These are phyloP conservation scores for Bodo saltans DNA, from an alignment of 78 protist species.

Conservation along the genomic window DNA sequence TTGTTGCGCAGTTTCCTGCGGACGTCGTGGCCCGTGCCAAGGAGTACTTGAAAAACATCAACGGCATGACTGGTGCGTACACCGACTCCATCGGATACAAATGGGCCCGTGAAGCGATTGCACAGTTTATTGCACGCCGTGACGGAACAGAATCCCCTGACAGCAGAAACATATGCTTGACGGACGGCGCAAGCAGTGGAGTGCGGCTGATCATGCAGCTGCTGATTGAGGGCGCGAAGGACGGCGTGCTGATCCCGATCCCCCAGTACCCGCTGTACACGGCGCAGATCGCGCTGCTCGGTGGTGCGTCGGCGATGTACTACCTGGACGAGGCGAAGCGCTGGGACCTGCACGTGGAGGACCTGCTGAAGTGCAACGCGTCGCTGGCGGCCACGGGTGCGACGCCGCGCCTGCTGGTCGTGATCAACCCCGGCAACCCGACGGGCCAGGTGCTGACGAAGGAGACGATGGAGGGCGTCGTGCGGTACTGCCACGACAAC, in stretches of 20 bases:
- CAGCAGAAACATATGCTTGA: conserved; percentile 88
- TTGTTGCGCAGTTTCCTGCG: conserved; percentile 46
- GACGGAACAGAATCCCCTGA: no score
- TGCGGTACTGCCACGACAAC: conserved; percentile 59
- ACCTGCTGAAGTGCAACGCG: conserved; percentile 29
- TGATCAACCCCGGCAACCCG: conserved; percentile 99
- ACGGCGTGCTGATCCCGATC: conserved; percentile 88
- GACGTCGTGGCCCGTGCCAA: conserved; percentile 78
- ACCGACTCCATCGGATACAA: conserved; percentile 78
- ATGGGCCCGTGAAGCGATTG: conserved; percentile 70
- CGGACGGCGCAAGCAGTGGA: conserved; percentile 94
- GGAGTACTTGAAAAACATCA: background rate
- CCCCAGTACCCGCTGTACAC: conserved; percentile 99
- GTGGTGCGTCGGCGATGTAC: conserved; percentile 82
- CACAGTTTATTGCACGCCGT: conserved; percentile 44
- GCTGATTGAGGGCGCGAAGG: conserved; percentile 42
- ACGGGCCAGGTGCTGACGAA: conserved; percentile 85
- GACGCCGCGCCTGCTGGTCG: conserved; percentile 74
- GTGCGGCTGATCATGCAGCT: conserved; percentile 49
- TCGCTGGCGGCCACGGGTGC: conserved; percentile 57
- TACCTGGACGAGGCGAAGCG: conserved; percentile 66
- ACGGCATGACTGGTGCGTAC: conserved; percentile 82
- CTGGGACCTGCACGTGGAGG: conserved; percentile 40
- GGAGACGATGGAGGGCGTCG: conserved; percentile 38
- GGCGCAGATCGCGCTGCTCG: conserved; percentile 78